Base-by-base conservation (phyloP, 2,329 filamentous ascomycete species). In the Chalara sp. region DNA sequence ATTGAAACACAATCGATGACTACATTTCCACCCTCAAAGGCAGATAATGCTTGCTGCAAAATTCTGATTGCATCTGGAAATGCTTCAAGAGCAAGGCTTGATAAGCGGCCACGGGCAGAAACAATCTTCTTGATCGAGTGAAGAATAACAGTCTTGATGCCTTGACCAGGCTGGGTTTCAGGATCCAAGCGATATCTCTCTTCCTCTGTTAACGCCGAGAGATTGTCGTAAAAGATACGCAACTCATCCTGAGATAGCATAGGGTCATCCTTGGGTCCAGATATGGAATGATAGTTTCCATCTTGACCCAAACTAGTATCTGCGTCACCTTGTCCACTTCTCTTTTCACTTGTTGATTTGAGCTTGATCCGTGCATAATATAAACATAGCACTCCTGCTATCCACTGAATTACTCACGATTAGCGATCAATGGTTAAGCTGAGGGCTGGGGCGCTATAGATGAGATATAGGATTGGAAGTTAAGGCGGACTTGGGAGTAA, bases 191-290 rank as follows among this genome's bases (percentile, higher is more conserved):
- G 64, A 53, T 70, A 72, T 4, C 72, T 68, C 31, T 72, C 65
- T 37, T 73, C 71, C 12, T 66, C 62, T 1, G 72, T 66, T 1
- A 70, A 64, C n/a, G 67, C 60, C 8, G 63, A 64, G 6, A 75
- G 60, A 35, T 66, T 70, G 41, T 76, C 67, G 49, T 68, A 72
- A 45, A 74, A 69, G 2, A 69, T 70, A 46, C 73, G 67, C n/a
- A 78, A 64, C 52, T 77, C 75, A 49, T 72, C 71, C 56, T 76
- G 75, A 10, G 74, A 77, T 63, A 70, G 74, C 44, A 74, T 65
- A 3, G 68, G 68, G 53, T 76, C 71, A 32, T 60, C 46, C 63
- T 67, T 8, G 59, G 53, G 53, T 32, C 52, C 49, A 31, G 39
- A 54, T 31, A 55, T 57, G 29, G 53, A 47, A 41, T 59, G 55